phyloP scores from a whole-genome alignment of 2,329 filamentous ascomycete species.

The Fusarium coicis region DNA sequence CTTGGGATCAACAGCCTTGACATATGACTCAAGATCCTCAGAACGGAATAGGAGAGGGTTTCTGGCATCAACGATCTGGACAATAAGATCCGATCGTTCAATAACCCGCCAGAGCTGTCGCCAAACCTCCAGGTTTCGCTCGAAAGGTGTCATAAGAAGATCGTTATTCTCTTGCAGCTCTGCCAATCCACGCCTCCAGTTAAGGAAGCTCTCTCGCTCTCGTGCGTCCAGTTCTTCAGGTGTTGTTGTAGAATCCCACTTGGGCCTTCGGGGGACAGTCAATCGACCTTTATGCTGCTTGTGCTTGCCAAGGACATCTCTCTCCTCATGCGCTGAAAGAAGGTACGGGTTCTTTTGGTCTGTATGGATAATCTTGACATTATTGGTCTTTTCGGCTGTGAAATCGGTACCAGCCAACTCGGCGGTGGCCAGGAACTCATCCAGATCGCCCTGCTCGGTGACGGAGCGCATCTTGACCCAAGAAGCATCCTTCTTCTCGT shows the following conservation, averaged over 20 bases:
- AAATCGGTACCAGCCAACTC: conserved; percentile 99
- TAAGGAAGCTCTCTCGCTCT: conserved; percentile 83
- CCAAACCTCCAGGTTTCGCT: conserved; percentile 98
- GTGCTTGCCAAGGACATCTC: conserved; percentile 81
- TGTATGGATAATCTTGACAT: conserved; percentile 97
- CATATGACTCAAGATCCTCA: conserved; percentile 92
- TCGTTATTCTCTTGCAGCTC: conserved; percentile 95
- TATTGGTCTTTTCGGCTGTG: conserved; percentile 98
- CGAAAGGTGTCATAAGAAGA: conserved; percentile 96
- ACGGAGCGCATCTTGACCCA: conserved; percentile 99
- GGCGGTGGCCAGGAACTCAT: conserved; percentile 95
- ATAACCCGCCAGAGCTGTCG: conserved; percentile 98
- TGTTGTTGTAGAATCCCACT: conserved; percentile 89
- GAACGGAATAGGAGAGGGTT: conserved; percentile 95
- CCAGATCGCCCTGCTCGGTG: conserved; percentile 94
- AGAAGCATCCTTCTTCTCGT: conserved; percentile 87
- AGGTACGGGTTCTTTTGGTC: conserved; percentile 97
- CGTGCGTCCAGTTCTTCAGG: conserved; percentile 80
- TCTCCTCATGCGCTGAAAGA: conserved; percentile 85
- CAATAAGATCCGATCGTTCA: conserved; percentile 92
- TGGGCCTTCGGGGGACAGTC: conserved; percentile 88
- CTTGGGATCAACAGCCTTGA: conserved; percentile 87
- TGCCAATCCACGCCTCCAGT: conserved; percentile 90
- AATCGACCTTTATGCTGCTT: conserved; percentile 80
- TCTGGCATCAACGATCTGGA: conserved; percentile 97